Conservation (phyloP, 1,284 basidiomycete species). For the Tilletia walkeri region DNA sequence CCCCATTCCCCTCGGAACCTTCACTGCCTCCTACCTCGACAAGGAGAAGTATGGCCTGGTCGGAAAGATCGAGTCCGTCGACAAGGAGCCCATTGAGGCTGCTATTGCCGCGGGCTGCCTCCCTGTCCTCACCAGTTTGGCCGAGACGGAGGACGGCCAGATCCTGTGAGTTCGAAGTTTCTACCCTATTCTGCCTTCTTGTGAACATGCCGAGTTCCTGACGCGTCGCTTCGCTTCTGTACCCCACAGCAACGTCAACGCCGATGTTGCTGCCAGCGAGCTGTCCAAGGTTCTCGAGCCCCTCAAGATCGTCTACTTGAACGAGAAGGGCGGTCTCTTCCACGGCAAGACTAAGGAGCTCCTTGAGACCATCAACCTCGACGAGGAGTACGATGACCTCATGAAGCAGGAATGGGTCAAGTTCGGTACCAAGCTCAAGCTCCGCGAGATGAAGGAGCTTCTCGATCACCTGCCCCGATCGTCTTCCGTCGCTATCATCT, state of each 20-base stretch:
- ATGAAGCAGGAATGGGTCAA: slow-evolving; percentile 99
- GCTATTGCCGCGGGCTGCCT: slow-evolving; percentile 55
- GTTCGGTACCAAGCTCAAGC: slow-evolving; percentile 97
- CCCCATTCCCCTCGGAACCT: slow-evolving; percentile 54
- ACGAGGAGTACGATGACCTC: slow-evolving; percentile 94
- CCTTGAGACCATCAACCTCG: slow-evolving; percentile 91
- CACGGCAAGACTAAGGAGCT: slow-evolving; percentile 71
- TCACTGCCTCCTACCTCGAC: slow-evolving; percentile 53
- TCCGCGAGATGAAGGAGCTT: slow-evolving; percentile 98
- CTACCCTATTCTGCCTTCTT: not conserved
- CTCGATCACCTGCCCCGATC: slow-evolving; percentile 96
- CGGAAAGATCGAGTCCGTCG: slow-evolving; percentile 53
- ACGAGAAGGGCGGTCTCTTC: slow-evolving; percentile 97
- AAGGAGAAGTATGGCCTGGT: slow-evolving; percentile 56
- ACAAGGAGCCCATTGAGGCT: slow-evolving; percentile 56
- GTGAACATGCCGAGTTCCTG: not conserved
- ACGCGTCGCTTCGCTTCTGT: not conserved
- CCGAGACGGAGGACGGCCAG: slow-evolving; percentile 53
- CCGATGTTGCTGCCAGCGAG: slow-evolving; percentile 54
- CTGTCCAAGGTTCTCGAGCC: slow-evolving; percentile 55
- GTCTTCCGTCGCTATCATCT: slow-evolving; percentile 97
- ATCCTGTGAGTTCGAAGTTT: slow-evolving; percentile 34
- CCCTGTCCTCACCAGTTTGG: slow-evolving; percentile 54
- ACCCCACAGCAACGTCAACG: slow-evolving; percentile 45
- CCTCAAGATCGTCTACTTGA: slow-evolving; percentile 95